These are phyloP conservation scores for Geotrichum ghanense DNA, from an alignment of 805 yeast species.

Conservation along the genomic window DNA sequence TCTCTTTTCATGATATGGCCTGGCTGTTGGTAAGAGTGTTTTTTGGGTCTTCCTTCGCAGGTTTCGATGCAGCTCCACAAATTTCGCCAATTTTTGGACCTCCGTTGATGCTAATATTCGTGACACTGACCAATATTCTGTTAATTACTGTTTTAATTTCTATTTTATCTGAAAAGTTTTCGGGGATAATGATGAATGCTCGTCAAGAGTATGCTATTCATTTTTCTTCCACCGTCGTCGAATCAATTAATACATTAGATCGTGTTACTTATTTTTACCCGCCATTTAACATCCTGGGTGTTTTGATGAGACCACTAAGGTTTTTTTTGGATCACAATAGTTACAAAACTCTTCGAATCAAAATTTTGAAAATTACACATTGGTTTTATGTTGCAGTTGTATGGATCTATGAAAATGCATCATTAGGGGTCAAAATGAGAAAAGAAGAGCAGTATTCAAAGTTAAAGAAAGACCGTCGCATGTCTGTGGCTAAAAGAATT, in stretches of 20 bases:
- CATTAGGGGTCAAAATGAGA: not conserved
- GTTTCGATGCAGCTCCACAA: conserved; percentile 22
- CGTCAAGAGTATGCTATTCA: conserved; percentile 23
- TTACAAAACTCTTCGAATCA: conserved; percentile 19
- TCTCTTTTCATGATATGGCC: conserved; percentile 20
- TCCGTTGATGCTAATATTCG: conserved; percentile 23
- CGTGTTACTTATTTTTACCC: conserved; percentile 24
- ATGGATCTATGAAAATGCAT: conserved; percentile 15
- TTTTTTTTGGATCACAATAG: conserved; percentile 15
- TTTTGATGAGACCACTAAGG: conserved; percentile 21
- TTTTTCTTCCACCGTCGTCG: conserved; percentile 23
- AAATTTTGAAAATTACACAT: conserved; percentile 20
- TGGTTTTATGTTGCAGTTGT: conserved; percentile 20
- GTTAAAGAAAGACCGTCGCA: not conserved
- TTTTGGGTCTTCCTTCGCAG: conserved; percentile 23
- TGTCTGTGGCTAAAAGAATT: not conserved
- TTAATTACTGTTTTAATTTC: conserved; percentile 26
- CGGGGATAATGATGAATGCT: conserved; percentile 24
- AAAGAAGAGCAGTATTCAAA: not conserved
- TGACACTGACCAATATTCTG: conserved; percentile 21
- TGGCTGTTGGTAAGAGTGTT: conserved; percentile 24
- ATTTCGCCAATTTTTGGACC: conserved; percentile 24
- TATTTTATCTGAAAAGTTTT: conserved; percentile 23
- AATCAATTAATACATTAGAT: conserved; percentile 23
- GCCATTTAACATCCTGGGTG: conserved; percentile 21